Percentiles rank a stretch among this genome's conserved stretches.
Evolutionary conservation across 495 filamentous ascomycete genomes (phyloP).

Genomic region (Penicillium coprophilum): DNA sequence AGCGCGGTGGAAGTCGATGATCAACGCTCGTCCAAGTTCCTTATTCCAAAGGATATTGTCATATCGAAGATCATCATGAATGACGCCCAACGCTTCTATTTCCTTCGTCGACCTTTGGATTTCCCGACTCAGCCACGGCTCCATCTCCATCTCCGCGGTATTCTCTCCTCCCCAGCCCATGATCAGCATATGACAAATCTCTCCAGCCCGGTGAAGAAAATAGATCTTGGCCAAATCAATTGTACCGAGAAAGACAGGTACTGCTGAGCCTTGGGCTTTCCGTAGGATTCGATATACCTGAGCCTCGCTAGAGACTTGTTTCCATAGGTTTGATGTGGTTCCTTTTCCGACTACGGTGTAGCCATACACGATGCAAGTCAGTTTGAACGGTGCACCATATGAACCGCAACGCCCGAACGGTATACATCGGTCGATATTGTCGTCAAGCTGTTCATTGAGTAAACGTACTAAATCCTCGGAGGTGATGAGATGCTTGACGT

Average conservation of each 20-base stretch:
- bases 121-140: background rate
- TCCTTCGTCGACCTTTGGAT: slow-evolving; percentile 22
- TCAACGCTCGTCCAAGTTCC: slow-evolving; percentile 30
- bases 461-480: slow-evolving; percentile 8
- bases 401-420: slow-evolving; percentile 23
- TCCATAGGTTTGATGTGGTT: slow-evolving; percentile 34
- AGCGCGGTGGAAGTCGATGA: slow-evolving; percentile 38
- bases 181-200: slow-evolving; percentile 49
- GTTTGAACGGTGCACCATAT: slow-evolving; percentile 40
- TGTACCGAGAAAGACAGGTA: slow-evolving; percentile 46
- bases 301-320: slow-evolving; percentile 42
- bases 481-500: background rate
- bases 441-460: slow-evolving; percentile 30
- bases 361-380: slow-evolving; percentile 37
- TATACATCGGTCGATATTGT: slow-evolving; percentile 30
- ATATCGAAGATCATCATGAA: slow-evolving; percentile 23
- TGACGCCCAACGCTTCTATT: slow-evolving; percentile 20
- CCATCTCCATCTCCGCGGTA: background rate
- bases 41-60: slow-evolving; percentile 35
- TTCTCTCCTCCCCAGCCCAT: slow-evolving; percentile 46
- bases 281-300: slow-evolving; percentile 41
- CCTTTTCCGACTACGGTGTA: slow-evolving; percentile 53
- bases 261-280: slow-evolving; percentile 37
- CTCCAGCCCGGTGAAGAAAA: slow-evolving; percentile 38
- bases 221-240: slow-evolving; percentile 43